Base-by-base conservation (phyloP, 2,329 filamentous ascomycete genomes). In the Ceratocystis huliohia region DNA sequence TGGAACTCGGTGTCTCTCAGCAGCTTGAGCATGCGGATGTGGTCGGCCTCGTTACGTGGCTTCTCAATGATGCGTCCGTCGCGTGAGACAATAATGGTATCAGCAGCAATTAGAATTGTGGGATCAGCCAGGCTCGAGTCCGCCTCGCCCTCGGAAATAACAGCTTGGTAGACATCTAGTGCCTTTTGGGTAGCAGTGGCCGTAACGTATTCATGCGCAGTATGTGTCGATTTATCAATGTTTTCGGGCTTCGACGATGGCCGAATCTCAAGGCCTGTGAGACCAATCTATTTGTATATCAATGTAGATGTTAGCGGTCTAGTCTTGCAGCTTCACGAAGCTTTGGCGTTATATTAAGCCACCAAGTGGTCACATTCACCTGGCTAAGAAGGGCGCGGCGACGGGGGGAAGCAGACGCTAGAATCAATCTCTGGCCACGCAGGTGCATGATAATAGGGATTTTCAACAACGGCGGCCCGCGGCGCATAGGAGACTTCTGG, bases 171-270 rank as follows among this genome's bases (percentile, higher is more conserved):
- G 8, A 97, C 89, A 59, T 88, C 82, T 56, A 91, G 81, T 63
- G 87, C 89, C 76, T 99, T 99, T 71, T 88, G 84, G 25, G 84
- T 84, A 2, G 93, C 93, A 1, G 94, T 99, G 67, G 87, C 85
- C 15, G 92, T 81, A 22, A 96, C 94, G 78, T 99, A 99, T 77
- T 96, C 91, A 74, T 89, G 88, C 0, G 94, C 90, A 0, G 86
- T 84, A 68, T 93, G 82, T 1, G 77, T 74, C 6, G 78, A 75
- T 75, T 97, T 96, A 72, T 89, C 83, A 65, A 96, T 83, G 78
- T 97, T 83, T 78, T 99, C 94, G 64, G 89, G 87, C 70, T 89
- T 86, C 65, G 82, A 86, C 53, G 91, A 96, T 17, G 94, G 91
- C 68, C 87, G 82, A 72, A 96, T 84, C 76, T 97, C 92, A 73